These are phyloP conservation scores for Clarkia xantiana DNA, from an alignment of 345 rosid genomes.

Conservation along the genomic window DNA sequence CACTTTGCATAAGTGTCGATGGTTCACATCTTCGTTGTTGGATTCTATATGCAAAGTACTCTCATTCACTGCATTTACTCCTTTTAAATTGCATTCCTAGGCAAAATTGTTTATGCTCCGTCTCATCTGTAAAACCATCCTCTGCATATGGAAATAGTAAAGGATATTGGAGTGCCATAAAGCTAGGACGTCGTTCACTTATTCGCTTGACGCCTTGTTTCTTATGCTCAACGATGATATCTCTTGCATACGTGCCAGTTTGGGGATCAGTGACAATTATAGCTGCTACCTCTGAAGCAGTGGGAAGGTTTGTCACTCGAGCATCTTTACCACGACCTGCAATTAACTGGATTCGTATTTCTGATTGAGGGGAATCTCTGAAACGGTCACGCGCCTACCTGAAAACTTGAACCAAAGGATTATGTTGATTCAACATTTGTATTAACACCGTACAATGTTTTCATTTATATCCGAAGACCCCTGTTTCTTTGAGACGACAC, in stretches of 20 bases:
- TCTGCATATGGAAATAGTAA: too few species aligned
- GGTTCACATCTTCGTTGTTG: too few species aligned
- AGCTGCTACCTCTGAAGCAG: too few species aligned
- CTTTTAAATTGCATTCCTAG: too few species aligned
- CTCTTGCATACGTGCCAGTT: neutral
- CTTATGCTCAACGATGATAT: neutral
- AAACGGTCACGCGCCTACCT: neutral
- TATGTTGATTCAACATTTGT: neutral
- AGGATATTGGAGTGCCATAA: slow-evolving; percentile 7
- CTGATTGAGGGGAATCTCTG: neutral
- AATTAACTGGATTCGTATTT: neutral
- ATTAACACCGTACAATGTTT: neutral
- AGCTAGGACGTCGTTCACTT: neutral
- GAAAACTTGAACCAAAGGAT: neutral
- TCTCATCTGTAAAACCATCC: neutral
- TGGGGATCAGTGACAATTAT: neutral
- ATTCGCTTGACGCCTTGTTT: neutral
- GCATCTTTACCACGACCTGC: too few species aligned
- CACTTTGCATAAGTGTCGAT: too few species aligned
- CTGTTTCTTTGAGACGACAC: too few species aligned
- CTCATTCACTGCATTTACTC: too few species aligned
- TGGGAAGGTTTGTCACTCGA: too few species aligned
- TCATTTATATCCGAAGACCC: neutral
- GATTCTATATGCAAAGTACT: too few species aligned
- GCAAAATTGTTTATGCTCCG: neutral